Base-by-base conservation (phyloP, 2,329 filamentous ascomycete species). In the Chrysoporthe austroafricana region DNA sequence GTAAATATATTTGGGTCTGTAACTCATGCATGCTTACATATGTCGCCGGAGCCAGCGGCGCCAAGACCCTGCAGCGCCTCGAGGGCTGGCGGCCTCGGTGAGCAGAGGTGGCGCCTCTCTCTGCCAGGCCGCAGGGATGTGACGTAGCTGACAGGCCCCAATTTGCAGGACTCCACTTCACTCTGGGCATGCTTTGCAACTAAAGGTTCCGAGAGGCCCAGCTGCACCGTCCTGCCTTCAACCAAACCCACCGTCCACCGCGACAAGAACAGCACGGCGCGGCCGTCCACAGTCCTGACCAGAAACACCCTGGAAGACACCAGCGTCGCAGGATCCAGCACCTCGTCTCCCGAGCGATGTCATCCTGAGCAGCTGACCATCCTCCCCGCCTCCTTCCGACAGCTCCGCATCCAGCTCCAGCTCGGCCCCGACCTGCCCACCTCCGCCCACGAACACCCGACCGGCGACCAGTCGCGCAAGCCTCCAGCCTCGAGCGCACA, bases 101-200 rank as follows among this genome's bases (percentile, higher is more conserved):
- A 11, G 18, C 36, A 39, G 11, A 58, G 34, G 16, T 26, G 56
- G 32, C 1, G 36, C 18, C 32, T 42, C 56, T 58, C 34, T 39
- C 18, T 59, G 57, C 57, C 39, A 44, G 44, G 36, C 36, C 13
- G 7, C 13, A 18, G 58, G 39, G 42, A 46, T 21, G 59, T 61
- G 59, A 61, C 59, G 59, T 61, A 61, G 59, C 59, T 61, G 59
- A 48, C 21, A 61, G 39, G 59, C 43, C 59, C 59, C 59, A 61
- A 61, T 61, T 61, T 61, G 59, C 59, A 61, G 9, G 59, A 61
- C 59, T 61, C 59, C 59, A 61, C 59, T 46, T 34, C 43, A 18
- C 32, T 61, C 42, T 18, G 59, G 44, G 16, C 59, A 61, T 61
- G 59, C 59, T 61, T 61, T 48, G 59, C 59, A 61, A 54, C 43